These are phyloP conservation scores for Penicillium sp. DNA, from an alignment of 2,329 filamentous ascomycete genomes.

Conservation along the genomic window DNA sequence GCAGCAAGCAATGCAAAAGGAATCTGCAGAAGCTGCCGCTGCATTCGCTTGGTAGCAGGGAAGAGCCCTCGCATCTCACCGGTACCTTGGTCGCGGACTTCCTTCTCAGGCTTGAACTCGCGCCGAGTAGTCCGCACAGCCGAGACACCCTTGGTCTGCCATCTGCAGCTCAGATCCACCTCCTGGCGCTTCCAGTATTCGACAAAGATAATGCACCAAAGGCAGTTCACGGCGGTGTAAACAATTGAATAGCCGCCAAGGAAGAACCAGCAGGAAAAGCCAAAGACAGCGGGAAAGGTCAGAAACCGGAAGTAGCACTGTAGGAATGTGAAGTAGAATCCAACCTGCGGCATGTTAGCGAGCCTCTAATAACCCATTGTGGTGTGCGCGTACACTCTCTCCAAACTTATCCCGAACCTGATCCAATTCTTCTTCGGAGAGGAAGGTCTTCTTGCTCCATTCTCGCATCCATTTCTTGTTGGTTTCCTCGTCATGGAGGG, in stretches of 20 bases:
- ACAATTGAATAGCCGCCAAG: constrained; percentile 78
- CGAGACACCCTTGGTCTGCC: constrained; percentile 84
- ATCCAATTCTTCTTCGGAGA: constrained; percentile 62
- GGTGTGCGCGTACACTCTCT: constrained; percentile 45
- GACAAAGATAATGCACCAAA: constrained; percentile 87
- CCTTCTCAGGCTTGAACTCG: constrained; percentile 74
- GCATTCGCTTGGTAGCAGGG: constrained; percentile 69
- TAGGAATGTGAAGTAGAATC: constrained; percentile 93
- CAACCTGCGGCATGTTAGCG: constrained; percentile 52
- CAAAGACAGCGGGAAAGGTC: constrained; percentile 73
- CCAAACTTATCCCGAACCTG: constrained; percentile 74
- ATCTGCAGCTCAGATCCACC: constrained; percentile 77
- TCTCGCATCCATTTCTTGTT: constrained; percentile 74
- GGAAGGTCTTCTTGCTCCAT: constrained; percentile 56
- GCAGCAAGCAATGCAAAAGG: constrained; percentile 80
- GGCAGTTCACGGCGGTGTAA: constrained; percentile 72
- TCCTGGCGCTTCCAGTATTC: constrained; percentile 98
- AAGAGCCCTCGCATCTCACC: constrained; percentile 76
- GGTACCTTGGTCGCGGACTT: constrained; percentile 73
- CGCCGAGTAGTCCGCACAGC: constrained; percentile 71
- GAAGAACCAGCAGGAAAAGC: constrained; percentile 72
- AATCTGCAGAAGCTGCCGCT: constrained; percentile 76
- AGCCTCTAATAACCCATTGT: background rate
- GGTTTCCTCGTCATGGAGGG: constrained; percentile 71
- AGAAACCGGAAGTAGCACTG: constrained; percentile 91